These are phyloP conservation scores for Populus hybrid DNA, from an alignment of 441 rosid species.

Conservation along the genomic window DNA sequence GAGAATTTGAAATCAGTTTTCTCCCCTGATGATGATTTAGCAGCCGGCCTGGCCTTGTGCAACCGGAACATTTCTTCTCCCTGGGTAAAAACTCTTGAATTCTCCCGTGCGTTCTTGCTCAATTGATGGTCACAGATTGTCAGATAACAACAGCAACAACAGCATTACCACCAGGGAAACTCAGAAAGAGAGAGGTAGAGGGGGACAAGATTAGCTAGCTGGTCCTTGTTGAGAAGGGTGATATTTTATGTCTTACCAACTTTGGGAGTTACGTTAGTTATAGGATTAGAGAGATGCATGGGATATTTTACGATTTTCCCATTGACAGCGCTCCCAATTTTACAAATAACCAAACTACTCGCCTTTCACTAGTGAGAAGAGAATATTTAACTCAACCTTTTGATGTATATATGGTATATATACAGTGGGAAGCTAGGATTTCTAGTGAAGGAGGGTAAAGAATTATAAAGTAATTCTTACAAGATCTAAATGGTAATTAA, in stretches of 20 bases:
- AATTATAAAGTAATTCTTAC: too few relatives aligned
- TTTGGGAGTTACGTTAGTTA: constrained; percentile 23
- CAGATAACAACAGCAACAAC: neutral
- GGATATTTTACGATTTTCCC: neutral
- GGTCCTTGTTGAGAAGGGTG: constrained; percentile 37
- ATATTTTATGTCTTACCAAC: constrained; percentile 28
- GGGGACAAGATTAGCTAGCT: constrained; percentile 27
- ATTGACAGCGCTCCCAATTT: neutral
- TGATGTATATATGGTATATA: neutral
- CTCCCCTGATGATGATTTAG: constrained; percentile 30
- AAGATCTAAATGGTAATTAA: too few relatives aligned
- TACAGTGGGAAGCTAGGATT: too few relatives aligned
- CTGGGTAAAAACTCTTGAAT: neutral
- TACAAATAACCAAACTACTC: neutral
- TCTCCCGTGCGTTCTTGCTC: neutral
- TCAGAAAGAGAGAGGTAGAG: neutral
- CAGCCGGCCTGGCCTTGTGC: constrained; percentile 28
- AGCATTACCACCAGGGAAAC: neutral
- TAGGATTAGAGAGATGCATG: constrained; percentile 8
- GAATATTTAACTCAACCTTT: neutral
- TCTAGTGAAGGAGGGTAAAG: too few relatives aligned
- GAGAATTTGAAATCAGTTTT: constrained; percentile 51
- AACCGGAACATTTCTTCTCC: constrained; percentile 40
- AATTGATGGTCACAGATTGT: neutral
- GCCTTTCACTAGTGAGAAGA: neutral